Conservation (phyloP, 257 asterid genomes). For the Datura wrightii region DNA sequence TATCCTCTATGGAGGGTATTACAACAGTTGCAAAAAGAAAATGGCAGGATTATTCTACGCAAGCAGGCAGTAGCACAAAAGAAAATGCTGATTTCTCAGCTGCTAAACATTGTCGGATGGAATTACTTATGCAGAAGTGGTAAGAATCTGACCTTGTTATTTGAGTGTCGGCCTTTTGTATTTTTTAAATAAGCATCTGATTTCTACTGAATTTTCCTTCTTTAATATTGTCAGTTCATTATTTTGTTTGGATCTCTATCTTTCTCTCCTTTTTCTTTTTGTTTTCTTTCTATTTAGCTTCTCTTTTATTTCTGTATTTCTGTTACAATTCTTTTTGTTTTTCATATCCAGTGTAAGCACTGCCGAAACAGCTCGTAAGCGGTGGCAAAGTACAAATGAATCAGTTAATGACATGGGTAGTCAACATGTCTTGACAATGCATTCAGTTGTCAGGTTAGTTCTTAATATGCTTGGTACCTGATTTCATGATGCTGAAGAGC, state of each 20-base stretch:
- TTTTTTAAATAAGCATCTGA: background rate
- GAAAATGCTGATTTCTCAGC: conserved; percentile 79
- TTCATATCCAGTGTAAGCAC: conserved; percentile 52
- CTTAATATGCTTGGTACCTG: conserved; percentile 18
- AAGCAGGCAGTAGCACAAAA: conserved; percentile 55
- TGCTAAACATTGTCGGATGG: conserved; percentile 88
- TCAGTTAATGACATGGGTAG: conserved; percentile 62
- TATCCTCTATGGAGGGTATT: conserved; percentile 66
- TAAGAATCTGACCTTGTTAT: conserved; percentile 29
- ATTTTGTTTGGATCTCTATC: background rate
- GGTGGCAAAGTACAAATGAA: conserved; percentile 55
- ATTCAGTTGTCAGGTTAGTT: conserved; percentile 62
- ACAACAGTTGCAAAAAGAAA: conserved; percentile 79
- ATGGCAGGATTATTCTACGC: conserved; percentile 76
- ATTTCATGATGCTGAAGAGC: conserved; percentile 27
- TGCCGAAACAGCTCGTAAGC: conserved; percentile 58
- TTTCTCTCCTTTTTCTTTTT: background rate
- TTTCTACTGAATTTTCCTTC: background rate
- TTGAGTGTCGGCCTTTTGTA: background rate
- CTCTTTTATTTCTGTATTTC: conserved; percentile 2
- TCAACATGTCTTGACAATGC: conserved; percentile 56
- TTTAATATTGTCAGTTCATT: background rate
- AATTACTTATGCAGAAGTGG: conserved; percentile 74
- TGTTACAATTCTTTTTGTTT: conserved; percentile 1
- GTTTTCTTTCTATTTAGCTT: conserved; percentile 3